A percentile compares a stretch with the other conserved stretches of the same genome.
Conservation (phyloP, 2,329 filamentous ascomycete species). For the Ascocoryne sarcoides region DNA sequence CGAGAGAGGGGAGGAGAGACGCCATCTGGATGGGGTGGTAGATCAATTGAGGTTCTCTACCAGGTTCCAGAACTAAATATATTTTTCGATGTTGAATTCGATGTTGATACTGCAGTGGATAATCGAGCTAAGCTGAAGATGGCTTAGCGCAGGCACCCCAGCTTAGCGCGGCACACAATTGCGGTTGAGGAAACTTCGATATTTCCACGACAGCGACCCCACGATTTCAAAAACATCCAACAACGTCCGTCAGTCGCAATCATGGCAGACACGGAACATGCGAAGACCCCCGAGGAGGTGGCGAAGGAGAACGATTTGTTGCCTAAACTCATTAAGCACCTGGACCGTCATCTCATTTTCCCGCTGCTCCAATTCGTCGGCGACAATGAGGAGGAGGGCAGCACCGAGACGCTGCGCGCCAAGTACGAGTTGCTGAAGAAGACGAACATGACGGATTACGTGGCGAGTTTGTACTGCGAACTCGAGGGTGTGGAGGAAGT, state of each 20-base stretch:
- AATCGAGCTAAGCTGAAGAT: conserved; percentile 6
- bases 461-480: conserved; percentile 84
- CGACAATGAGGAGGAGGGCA: conserved; percentile 69
- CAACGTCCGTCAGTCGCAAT: conserved; percentile 31
- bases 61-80: no score
- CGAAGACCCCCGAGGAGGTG: conserved; percentile 38
- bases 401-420: conserved; percentile 67
- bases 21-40: no score
- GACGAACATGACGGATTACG: conserved; percentile 99
- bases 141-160: no score
- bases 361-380: conserved; percentile 89
- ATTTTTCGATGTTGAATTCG: no score
- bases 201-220: no score
- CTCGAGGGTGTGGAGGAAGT: conserved; percentile 71
- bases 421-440: conserved; percentile 93
- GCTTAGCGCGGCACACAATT: no score
- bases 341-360: conserved; percentile 95
- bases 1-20: conserved; percentile 23
- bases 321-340: conserved; percentile 79
- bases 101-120: conserved; percentile 1
- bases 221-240: no score
- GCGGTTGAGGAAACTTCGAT: no score
- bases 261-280: conserved; percentile 38
- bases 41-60: no score
- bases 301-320: conserved; percentile 51